These are phyloP conservation scores for Lactarius hengduanensis DNA, from an alignment of 768 basidiomycete genomes.

Conservation along the genomic window DNA sequence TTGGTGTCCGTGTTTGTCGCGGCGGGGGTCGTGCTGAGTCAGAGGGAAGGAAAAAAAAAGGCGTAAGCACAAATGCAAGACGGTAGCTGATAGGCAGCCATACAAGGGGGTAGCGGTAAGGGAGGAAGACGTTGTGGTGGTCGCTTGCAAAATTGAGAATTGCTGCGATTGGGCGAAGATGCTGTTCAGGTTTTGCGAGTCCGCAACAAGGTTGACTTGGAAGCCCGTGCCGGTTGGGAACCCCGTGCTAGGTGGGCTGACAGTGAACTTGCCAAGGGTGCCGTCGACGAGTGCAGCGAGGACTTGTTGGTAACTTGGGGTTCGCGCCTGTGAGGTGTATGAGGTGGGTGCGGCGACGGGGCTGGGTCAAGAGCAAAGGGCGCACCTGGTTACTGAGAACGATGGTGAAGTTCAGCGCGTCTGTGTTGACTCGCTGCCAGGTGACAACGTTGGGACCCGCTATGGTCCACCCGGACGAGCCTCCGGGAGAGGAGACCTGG, in stretches of 20 bases:
- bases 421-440: constrained; percentile 68
- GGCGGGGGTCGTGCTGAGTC: neutral
- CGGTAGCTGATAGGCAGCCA: neutral
- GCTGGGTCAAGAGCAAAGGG: neutral
- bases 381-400: constrained; percentile 64
- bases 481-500: constrained; percentile 45
- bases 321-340: constrained; percentile 31
- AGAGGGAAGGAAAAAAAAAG: neutral
- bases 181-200: constrained; percentile 43
- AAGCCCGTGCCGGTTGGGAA: constrained; percentile 64
- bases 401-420: constrained; percentile 64
- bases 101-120: neutral
- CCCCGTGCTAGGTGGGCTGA: constrained; percentile 58
- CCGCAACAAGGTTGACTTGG: constrained; percentile 69
- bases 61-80: neutral
- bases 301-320: constrained; percentile 42
- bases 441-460: constrained; percentile 49
- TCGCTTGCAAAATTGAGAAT: constrained; percentile 49
- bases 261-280: constrained; percentile 37
- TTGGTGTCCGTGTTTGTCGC: neutral
- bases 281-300: constrained; percentile 58
- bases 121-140: constrained; percentile 25
- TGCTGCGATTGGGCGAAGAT: constrained; percentile 71
- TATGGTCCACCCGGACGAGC: constrained; percentile 51
- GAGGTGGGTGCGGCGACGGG: neutral